phyloP scores from a whole-genome alignment of 2,329 filamentous ascomycete genomes.

The Zelopaecilomyces penicillatus region DNA sequence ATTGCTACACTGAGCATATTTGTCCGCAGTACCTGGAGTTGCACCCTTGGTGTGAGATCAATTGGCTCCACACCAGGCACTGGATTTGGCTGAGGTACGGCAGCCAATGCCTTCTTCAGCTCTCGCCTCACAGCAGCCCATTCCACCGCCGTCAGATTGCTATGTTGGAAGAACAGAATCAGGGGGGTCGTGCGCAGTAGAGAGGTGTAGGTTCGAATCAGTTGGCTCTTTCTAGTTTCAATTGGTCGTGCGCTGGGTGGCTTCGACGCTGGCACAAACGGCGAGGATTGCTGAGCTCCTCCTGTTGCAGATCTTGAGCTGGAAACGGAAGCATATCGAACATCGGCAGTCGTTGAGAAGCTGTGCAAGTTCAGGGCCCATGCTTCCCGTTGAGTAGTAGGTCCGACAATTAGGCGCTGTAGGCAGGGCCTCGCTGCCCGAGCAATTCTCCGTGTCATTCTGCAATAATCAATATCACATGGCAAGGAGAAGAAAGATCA shows the following conservation, averaged over 20 bases:
- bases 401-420: constrained; percentile 8
- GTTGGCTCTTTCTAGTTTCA: constrained; percentile 82
- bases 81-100: constrained; percentile 28
- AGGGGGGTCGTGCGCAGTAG: constrained; percentile 77
- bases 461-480: background rate
- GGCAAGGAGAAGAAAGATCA: too few species aligned
- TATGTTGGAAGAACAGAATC: constrained; percentile 72
- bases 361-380: constrained; percentile 14
- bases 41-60: constrained; percentile 52
- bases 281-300: constrained; percentile 29
- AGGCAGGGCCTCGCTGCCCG: constrained; percentile 14
- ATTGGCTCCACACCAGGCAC: constrained; percentile 22
- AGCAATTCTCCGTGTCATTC: constrained; percentile 14
- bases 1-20: constrained; percentile 83
- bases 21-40: constrained; percentile 78
- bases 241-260: constrained; percentile 81
- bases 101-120: constrained; percentile 33
- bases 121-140: constrained; percentile 38
- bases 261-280: constrained; percentile 59
- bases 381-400: constrained; percentile 5
- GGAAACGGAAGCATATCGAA: constrained; percentile 15
- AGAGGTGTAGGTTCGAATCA: constrained; percentile 78
- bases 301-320: constrained; percentile 5
- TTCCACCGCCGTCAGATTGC: constrained; percentile 62
- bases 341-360: constrained; percentile 19